Conservation (phyloP, 2,329 filamentous ascomycete genomes). For the Fusarium praegraminearum region DNA sequence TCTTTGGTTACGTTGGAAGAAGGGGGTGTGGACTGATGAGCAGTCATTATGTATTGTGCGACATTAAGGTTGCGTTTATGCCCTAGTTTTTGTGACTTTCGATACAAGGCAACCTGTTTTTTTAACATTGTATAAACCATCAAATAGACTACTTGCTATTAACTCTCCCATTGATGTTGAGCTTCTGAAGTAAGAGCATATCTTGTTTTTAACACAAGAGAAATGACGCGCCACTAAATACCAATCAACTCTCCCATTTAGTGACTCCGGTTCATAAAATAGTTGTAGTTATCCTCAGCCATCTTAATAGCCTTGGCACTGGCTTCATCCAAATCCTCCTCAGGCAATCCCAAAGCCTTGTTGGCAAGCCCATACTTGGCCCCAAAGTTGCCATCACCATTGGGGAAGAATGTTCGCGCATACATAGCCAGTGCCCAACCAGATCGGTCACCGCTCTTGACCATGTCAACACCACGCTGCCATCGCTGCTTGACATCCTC, state of each 20-base stretch:
- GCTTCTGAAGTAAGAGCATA: too few relatives aligned
- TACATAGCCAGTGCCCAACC: conserved; percentile 67
- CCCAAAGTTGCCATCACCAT: conserved; percentile 56
- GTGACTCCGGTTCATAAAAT: conserved; percentile 30
- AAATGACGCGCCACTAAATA: too few relatives aligned
- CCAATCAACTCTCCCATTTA: not conserved
- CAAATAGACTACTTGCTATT: too few relatives aligned
- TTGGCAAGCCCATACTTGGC: conserved; percentile 59
- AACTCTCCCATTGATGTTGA: too few relatives aligned
- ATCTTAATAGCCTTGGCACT: conserved; percentile 63
- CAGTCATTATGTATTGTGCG: too few relatives aligned
- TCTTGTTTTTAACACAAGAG: too few relatives aligned
- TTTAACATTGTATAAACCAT: too few relatives aligned
- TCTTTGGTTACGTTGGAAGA: too few relatives aligned
- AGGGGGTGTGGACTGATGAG: too few relatives aligned
- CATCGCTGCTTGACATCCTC: conserved; percentile 63
- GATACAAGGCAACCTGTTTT: too few relatives aligned
- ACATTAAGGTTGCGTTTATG: too few relatives aligned
- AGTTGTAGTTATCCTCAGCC: conserved; percentile 44
- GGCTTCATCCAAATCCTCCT: conserved; percentile 69
- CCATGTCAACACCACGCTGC: conserved; percentile 57
- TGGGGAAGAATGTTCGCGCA: conserved; percentile 64
- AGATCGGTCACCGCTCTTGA: conserved; percentile 55
- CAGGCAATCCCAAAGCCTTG: conserved; percentile 65
- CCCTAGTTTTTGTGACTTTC: too few relatives aligned